Evolutionary conservation across 2,329 filamentous ascomycete species (phyloP).

Genomic region (Colletotrichum sp.): DNA sequence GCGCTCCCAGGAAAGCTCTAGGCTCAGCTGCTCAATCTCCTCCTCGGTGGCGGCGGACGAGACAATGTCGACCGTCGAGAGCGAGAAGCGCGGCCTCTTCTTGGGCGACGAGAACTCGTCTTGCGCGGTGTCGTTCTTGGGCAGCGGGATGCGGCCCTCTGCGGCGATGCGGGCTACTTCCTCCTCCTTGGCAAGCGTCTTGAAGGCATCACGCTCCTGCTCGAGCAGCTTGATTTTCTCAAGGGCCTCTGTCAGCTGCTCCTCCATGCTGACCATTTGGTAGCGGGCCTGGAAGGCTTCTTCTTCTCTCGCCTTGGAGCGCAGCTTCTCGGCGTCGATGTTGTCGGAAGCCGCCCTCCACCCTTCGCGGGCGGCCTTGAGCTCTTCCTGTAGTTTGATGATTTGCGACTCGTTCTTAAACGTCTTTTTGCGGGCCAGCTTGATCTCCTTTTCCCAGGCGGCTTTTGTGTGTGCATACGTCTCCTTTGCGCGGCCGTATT

Average conservation of each 20-base stretch:
- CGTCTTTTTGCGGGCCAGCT: conserved; percentile 71
- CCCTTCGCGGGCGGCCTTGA: conserved; percentile 64
- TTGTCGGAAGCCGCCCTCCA: conserved; percentile 62
- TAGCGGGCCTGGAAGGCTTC: conserved; percentile 73
- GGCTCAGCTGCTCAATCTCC: conserved; percentile 63
- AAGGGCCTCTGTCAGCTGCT: conserved; percentile 69
- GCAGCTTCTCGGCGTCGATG: conserved; percentile 68
- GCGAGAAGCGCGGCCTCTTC: conserved; percentile 52
- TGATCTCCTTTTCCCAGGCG: conserved; percentile 77
- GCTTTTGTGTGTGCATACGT: conserved; percentile 69
- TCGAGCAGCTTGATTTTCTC: conserved; percentile 70
- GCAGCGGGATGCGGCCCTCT: conserved; percentile 72
- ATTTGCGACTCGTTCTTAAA: conserved; percentile 75
- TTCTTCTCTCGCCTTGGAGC: conserved; percentile 66
- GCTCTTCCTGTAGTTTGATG: conserved; percentile 76
- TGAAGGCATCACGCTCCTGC: conserved; percentile 77
- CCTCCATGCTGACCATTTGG: conserved; percentile 66
- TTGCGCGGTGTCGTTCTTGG: conserved; percentile 47
- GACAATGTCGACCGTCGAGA: conserved; percentile 53
- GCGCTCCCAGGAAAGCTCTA: conserved; percentile 61
- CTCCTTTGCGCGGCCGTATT: conserved; percentile 73
- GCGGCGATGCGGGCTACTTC: conserved; percentile 75
- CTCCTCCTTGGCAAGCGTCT: conserved; percentile 74
- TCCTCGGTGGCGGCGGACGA: conserved; percentile 61
- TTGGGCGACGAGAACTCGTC: conserved; percentile 68